Evolutionary conservation across 2,329 filamentous ascomycete species (phyloP), one percentile per base, ranked within the genome.

Genomic region (Claviceps cyperi): DNA sequence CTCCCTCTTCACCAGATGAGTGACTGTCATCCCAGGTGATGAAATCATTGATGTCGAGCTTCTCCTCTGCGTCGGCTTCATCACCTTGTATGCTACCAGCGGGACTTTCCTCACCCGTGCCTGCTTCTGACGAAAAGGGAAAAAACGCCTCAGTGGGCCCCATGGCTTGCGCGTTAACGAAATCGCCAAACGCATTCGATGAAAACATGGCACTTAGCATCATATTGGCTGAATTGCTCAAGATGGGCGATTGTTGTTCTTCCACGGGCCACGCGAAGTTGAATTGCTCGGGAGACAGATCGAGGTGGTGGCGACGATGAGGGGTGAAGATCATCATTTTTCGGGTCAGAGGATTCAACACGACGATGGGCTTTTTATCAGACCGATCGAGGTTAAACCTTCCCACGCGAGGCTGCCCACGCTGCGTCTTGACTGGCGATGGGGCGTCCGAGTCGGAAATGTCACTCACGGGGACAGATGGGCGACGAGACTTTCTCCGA

Each of bases 141-240:
- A 85, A 89, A 64, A 88, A 89, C 7, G 84, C 83, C 64, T 89
- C 84, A 0, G 81, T 75, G 2, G 84, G 83, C 1, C 84, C 84
- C 59, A 86, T 73, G n/a, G 80, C 74, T 59, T 85, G 80, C 5
- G 77, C 78, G 55, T 76, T 75, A 64, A 80, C 69, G 51, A 75
- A 75, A 58, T 78, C 74, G 41, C 73, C 74, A 56, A 77, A 76
- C 0, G 74, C 71, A 53, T 74, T 73, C 50, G 70, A 71, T 1
- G 75, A 75, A 50, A 81, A 75, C 67, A 88, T 81, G 57, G 81
- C 83, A 46, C 82, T 83, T 68, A 90, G 80, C 84, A 90, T 89
- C 55, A 90, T 75, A 52, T 87, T 84, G 50, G 81, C 80, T 17
- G 80, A 78, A 52, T 84, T 81, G 61, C 74, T 79, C 53, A 84